phyloP scores from a whole-genome alignment of 495 filamentous ascomycete genomes.

The Lepraria neglecta region DNA sequence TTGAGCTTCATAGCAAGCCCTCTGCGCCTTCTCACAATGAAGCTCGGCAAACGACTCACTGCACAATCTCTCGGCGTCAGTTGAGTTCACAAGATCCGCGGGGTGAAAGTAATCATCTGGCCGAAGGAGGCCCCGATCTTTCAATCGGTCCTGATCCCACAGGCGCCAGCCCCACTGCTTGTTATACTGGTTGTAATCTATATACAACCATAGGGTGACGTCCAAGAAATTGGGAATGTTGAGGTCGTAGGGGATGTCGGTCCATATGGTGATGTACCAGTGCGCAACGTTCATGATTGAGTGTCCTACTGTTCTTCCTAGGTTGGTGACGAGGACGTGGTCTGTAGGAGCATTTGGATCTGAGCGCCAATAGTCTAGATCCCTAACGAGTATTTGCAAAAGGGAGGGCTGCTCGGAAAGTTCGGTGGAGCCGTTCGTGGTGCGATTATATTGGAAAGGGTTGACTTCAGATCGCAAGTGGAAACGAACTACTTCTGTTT shows the following conservation, averaged over 20 bases:
- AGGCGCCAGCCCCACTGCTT: slow-evolving; percentile 12
- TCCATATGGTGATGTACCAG: too few relatives aligned
- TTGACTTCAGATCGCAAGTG: slow-evolving; percentile 3
- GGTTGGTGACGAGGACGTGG: not conserved
- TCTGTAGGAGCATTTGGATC: not conserved
- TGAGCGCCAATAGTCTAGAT: not conserved
- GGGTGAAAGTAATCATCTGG: not conserved
- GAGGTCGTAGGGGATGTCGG: not conserved
- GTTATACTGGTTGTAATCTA: not conserved
- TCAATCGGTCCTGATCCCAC: slow-evolving; percentile 6
- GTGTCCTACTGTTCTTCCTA: not conserved
- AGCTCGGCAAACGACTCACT: too few relatives aligned
- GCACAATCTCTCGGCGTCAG: too few relatives aligned
- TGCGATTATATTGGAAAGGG: not conserved
- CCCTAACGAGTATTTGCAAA: not conserved
- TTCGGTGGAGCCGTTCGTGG: not conserved
- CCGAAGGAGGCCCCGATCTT: not conserved
- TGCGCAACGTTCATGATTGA: not conserved
- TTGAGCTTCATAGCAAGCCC: not conserved
- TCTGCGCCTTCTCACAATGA: too few relatives aligned
- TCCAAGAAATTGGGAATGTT: too few relatives aligned
- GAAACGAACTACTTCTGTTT: not conserved
- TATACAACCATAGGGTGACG: not conserved
- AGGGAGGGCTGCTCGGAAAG: not conserved
- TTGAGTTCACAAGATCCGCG: too few relatives aligned